These are phyloP conservation scores for Rhododendron henanense DNA, from an alignment of 148 eudicot genomes.

Conservation along the genomic window DNA sequence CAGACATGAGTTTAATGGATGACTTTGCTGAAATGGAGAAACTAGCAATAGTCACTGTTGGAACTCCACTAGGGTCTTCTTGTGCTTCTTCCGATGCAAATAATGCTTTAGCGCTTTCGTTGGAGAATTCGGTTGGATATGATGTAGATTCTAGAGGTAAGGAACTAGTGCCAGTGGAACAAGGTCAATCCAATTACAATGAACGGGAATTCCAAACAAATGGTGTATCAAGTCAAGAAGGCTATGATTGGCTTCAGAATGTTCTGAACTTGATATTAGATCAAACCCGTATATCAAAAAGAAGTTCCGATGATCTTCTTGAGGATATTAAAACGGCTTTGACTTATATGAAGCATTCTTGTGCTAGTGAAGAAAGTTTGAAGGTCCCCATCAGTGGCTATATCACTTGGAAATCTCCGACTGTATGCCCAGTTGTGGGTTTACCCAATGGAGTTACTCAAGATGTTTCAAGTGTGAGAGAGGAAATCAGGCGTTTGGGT, in stretches of 20 bases:
- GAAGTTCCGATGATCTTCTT: conserved; percentile 55
- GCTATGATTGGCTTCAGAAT: conserved; percentile 51
- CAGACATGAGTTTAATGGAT: conserved; percentile 46
- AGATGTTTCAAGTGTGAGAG: neutral
- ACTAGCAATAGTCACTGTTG: conserved; percentile 43
- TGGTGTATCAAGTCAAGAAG: neutral
- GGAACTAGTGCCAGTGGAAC: conserved; percentile 36
- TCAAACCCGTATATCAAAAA: conserved; percentile 49
- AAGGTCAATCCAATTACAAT: conserved; percentile 8
- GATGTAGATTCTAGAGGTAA: conserved; percentile 21
- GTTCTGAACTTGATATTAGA: conserved; percentile 51
- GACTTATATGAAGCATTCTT: conserved; percentile 10
- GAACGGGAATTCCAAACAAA: conserved; percentile 6
- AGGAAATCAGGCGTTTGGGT: neutral
- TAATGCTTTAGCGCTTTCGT: neutral
- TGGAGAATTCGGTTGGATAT: neutral
- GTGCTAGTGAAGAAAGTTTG: conserved; percentile 3
- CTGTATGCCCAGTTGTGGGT: conserved; percentile 22
- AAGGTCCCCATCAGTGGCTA: conserved; percentile 43
- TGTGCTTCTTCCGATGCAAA: conserved; percentile 12
- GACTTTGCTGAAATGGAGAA: conserved; percentile 60
- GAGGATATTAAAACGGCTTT: conserved; percentile 52
- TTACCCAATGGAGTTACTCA: conserved; percentile 8
- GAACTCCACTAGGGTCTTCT: conserved; percentile 12
- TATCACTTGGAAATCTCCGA: conserved; percentile 58